Evolutionary conservation across 2,329 filamentous ascomycete genomes (phyloP), one percentile per base, ranked within the genome.

Genomic region (Aspergillus neoniger): DNA sequence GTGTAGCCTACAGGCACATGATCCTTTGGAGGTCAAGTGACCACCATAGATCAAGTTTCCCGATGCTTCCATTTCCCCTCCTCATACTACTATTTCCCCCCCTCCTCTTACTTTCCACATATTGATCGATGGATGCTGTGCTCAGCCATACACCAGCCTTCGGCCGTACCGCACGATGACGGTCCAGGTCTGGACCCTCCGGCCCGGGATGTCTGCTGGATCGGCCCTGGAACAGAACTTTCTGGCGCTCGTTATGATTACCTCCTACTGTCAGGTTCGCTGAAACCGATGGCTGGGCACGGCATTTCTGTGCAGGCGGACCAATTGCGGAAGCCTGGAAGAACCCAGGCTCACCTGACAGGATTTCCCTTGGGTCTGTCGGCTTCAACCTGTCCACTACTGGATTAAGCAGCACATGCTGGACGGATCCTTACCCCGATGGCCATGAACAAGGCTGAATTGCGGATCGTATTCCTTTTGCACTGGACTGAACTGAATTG

Each of bases 11-110:
- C 14, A 49, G 23, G 44, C 44, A 50, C 47, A 50, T 50, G 47
- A 50, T 50, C 47, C n/a, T 17, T 12, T 32, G 47, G 15, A 50
- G 47, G 47, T 50, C 47, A 50, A 50, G 47, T 50, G 47, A 50
- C 47, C 15, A 17, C 15, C 8, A 32, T 5, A 21, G 10, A 12
- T 30, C 19, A 28, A 21, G 21, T 28, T 32, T 50, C 23, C 15
- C 47, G 25, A 10, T 50, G 47, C 47, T 28, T 32, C 47, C 47
- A 50, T 30, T 50, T 50, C 47, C 25, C 25, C 47, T 50, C 47
- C 12, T 25, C 23, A 9, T 49, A 23, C 25, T 17, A 25, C 17
- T 50, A 28, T 50, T 23, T 23, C 28, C 25, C 17, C 10, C 47
- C 47, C 23, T 30, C 25, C 7, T 17, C 25, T 30, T 36, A 36